Percentiles rank a stretch among this genome's conserved stretches.
Evolutionary conservation across 1,284 basidiomycete genomes (phyloP).

Genomic region (Cerioporus squamosus): DNA sequence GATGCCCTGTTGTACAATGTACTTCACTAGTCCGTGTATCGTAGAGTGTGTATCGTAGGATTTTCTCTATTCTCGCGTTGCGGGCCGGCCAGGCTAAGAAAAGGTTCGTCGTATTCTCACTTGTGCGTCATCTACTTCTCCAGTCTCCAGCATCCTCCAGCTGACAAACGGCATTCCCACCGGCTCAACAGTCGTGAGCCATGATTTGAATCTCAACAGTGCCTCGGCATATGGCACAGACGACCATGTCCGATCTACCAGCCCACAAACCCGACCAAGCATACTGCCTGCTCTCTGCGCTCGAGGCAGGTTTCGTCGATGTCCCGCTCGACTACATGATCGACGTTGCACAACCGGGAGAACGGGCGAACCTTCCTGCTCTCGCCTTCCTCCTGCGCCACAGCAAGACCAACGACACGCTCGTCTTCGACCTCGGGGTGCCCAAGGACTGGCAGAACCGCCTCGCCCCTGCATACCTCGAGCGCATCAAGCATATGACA

Average conservation of each 20-base stretch:
- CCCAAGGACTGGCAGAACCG: slow-evolving; percentile 46
- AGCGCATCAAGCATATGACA: slow-evolving; percentile 12
- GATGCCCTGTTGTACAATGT: too few species aligned
- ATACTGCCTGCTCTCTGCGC: slow-evolving; percentile 45
- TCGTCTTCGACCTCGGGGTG: slow-evolving; percentile 60
- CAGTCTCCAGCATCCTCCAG: too few species aligned
- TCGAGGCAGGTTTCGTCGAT: slow-evolving; percentile 49
- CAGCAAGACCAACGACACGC: slow-evolving; percentile 29
- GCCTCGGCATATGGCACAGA: too few species aligned
- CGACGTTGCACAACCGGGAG: slow-evolving; percentile 35
- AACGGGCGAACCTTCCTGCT: slow-evolving; percentile 38
- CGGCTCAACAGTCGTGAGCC: too few species aligned
- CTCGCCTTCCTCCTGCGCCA: slow-evolving; percentile 56
- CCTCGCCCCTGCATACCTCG: slow-evolving; percentile 36
- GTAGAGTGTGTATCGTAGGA: too few species aligned
- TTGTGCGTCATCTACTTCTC: too few species aligned
- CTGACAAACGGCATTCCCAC: too few species aligned
- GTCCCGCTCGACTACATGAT: slow-evolving; percentile 44
- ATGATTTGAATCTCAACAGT: too few species aligned
- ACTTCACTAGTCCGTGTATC: too few species aligned
- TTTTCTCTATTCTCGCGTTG: too few species aligned
- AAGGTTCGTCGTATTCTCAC: too few species aligned
- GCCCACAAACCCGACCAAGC: slow-evolving; percentile 13
- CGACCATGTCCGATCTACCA: slow-evolving; percentile 2
- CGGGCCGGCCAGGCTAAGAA: too few species aligned